These are phyloP conservation scores for Ophiocordyceps camponoti-floridani DNA, from an alignment of 2,329 filamentous ascomycete genomes.

Conservation along the genomic window DNA sequence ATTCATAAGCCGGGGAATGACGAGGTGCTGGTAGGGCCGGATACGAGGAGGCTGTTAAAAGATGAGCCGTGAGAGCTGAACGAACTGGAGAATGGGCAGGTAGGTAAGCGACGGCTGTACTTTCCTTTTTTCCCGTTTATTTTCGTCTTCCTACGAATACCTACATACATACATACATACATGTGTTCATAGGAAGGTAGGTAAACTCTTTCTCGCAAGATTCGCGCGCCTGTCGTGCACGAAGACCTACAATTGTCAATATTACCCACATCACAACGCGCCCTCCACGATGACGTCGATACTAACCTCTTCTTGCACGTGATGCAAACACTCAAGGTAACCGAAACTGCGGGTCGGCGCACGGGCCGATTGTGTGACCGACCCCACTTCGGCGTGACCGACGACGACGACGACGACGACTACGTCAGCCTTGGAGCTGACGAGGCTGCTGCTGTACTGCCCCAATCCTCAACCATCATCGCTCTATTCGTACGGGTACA, in stretches of 20 bases:
- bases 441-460: too few species aligned
- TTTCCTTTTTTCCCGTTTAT: not conserved
- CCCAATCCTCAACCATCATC: not conserved
- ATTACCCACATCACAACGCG: too few species aligned
- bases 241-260: too few species aligned
- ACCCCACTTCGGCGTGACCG: not conserved
- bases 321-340: not conserved
- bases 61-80: not conserved
- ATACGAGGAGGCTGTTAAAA: conserved; percentile 11
- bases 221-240: too few species aligned
- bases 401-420: not conserved
- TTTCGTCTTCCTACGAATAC: not conserved
- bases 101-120: too few species aligned
- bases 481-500: not conserved
- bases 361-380: not conserved
- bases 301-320: too few species aligned
- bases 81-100: too few species aligned
- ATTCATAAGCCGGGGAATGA: conserved; percentile 44
- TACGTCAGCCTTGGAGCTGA: not conserved
- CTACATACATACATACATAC: too few species aligned
- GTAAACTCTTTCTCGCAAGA: too few species aligned
- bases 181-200: too few species aligned
- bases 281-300: too few species aligned
- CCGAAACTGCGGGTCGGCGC: not conserved
- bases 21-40: conserved; percentile 5